Base-by-base conservation (phyloP, 2,329 filamentous ascomycete species). In the Fusarium clavum region DNA sequence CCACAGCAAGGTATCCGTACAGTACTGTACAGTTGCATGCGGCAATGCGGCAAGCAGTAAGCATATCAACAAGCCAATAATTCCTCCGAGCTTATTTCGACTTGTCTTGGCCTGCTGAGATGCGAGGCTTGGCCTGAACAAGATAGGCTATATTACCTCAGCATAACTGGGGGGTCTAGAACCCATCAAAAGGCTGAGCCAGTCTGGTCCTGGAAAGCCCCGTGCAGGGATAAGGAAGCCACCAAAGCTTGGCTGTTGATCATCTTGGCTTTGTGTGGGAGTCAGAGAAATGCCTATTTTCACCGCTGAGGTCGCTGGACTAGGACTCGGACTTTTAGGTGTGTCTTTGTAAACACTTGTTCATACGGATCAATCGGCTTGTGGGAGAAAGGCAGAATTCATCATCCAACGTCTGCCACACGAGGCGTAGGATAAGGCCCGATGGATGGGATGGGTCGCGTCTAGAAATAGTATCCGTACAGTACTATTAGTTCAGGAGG, bases 211-310 rank as follows among this genome's bases (percentile, higher is more conserved):
- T 67, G 56, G 67, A 67, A 69, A 61, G 22, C 61, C 44, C 61
- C 66, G 61, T 56, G 34, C 67, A 70, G 57, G 67, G 66, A 34
- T 57, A 24, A 18, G 14, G 41, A 52, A 67, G 57, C 52, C 63
- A 68, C 60, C 54, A 53, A 70, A 70, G 67, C 67, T 70, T 70
- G 67, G 67, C 67, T 64, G 67, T 47, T 70, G 67, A 70, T 70
- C 67, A 34, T 64, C 56, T 70, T 55, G 44, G 51, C 60, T 63
- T 57, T 18, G n/a, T 29, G 25, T 41, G 49, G 27, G 53, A 56
- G 65, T 55, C 55, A 62, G 57, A 34, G 45, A 44, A 53, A 45
- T 20, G 34, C 34, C 34, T 38, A 47, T 54, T 66, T 66, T 69
- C 53, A 66, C 57, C 47, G 57, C 63, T 52, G 25, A 24, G 44